Base-by-base conservation (phyloP, 441 rosid genomes). In the Bocquillonia castaneifolia region DNA sequence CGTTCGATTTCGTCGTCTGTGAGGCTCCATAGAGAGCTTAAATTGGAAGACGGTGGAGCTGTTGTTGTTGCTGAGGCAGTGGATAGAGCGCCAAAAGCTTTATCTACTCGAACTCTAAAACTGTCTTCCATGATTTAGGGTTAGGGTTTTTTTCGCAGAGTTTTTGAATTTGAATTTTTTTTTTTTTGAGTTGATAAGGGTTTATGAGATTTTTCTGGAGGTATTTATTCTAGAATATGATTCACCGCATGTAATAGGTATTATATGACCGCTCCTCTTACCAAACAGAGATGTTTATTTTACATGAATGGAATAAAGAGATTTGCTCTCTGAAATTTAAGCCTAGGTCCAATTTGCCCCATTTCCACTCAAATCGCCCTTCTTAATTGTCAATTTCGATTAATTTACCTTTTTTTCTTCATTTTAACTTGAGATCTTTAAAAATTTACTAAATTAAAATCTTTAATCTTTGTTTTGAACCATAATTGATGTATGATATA, bases 21-120 rank as follows among this genome's bases (percentile, higher is more conserved):
- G 34, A 93, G 89, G 67, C 73, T 79, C 98, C 98, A 93, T 2
- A 85, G 79, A 36, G 90, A 74, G 67, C 79, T 74, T 10, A 70
- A 64, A 64, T 85, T 72, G 25, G 81, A 70, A 51, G 79, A 68
- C 5, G 81, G 20, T 18, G 62, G 3, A 0, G 31, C 20, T 10
- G 45, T 4, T 0, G 63, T 10, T 1, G 78, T 28, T 3, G 79
- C 2, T 72, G 66, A 0, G 6, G 70, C 14, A 20, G 62, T 60
- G 31, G 92, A 59, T n/a, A 90, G 89, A 47, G 93, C 82, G 53
- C 96, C 97, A 66, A 93, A 93, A 68, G 74, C 63, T 76, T 81
- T 84, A 70, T 77, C 86, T 60, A 87, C 86, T 47, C 97, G 85
- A n/a, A 82, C 83, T 69, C 80, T 86, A 79, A 93, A 89, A 75